Evolutionary conservation across 2,329 filamentous ascomycete genomes (phyloP).

Genomic region (Pestalotiopsis sp.): DNA sequence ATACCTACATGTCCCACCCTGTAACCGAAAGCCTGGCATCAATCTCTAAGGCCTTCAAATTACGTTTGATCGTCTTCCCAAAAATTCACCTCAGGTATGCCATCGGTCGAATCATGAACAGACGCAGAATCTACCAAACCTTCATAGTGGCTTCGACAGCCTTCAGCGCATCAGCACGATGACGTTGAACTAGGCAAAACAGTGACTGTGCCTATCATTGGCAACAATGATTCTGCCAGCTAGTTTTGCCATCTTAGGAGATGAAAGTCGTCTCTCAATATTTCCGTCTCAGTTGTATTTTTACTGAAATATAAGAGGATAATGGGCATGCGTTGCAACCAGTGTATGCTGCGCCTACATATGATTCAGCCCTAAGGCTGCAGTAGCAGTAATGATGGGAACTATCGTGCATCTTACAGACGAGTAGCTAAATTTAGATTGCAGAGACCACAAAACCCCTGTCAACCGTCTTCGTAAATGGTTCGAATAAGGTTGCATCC

Average conservation of each 20-base stretch:
- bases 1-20: background rate
- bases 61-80: background rate
- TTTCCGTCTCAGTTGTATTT: background rate
- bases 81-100: background rate
- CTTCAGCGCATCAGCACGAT: background rate
- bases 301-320: background rate
- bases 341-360: background rate
- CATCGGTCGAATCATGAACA: background rate
- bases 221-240: background rate
- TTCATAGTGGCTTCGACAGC: no score
- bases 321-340: background rate
- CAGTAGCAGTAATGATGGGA: no score
- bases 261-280: background rate
- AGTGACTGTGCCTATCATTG: background rate
- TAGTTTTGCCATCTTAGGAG: background rate
- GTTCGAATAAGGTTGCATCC: no score
- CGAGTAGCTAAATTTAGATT: no score
- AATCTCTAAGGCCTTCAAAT: background rate
- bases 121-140: no score
- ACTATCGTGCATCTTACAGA: no score
- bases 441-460: no score
- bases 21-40: background rate
- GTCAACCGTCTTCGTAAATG: no score
- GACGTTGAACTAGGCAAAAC: background rate
- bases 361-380: no score